Conservation (phyloP, 2,329 filamentous ascomycete species). For the Ophiostoma sp. region DNA sequence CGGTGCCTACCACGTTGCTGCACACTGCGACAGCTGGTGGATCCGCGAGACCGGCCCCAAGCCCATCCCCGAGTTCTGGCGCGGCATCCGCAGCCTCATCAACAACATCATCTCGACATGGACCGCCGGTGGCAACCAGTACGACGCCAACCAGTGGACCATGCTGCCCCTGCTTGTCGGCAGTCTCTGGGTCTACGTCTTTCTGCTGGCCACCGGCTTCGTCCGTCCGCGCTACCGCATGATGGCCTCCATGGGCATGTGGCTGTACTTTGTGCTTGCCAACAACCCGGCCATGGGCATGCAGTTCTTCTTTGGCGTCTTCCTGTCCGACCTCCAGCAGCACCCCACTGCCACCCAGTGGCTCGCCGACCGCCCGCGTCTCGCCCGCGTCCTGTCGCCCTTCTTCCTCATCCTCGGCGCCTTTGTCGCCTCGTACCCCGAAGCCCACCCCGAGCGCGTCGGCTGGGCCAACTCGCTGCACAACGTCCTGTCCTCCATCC, state of each 20-base stretch:
- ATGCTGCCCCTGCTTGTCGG: constrained; percentile 50
- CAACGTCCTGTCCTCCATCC: constrained; percentile 40
- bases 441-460: constrained; percentile 48
- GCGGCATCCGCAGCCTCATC: constrained; percentile 42
- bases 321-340: constrained; percentile 56
- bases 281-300: constrained; percentile 43
- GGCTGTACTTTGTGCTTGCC: constrained; percentile 45
- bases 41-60: constrained; percentile 47
- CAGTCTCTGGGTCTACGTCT: constrained; percentile 51
- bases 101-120: constrained; percentile 47
- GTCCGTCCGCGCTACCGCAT: constrained; percentile 47
- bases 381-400: constrained; percentile 42
- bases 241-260: constrained; percentile 42
- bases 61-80: constrained; percentile 36
- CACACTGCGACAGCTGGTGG: constrained; percentile 56
- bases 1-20: constrained; percentile 52
- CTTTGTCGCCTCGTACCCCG: constrained; percentile 56
- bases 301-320: constrained; percentile 58
- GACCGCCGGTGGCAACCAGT: constrained; percentile 46
- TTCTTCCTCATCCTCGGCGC: constrained; percentile 49
- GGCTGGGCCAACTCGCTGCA: constrained; percentile 49
- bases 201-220: constrained; percentile 47
- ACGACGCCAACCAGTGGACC: constrained; percentile 57
- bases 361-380: constrained; percentile 42
- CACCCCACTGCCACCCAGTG: constrained; percentile 45